Percentiles rank a stretch among this genome's conserved stretches.
phyloP scores from a whole-genome alignment of 768 basidiomycete genomes.

The Hericium rajendrae region DNA sequence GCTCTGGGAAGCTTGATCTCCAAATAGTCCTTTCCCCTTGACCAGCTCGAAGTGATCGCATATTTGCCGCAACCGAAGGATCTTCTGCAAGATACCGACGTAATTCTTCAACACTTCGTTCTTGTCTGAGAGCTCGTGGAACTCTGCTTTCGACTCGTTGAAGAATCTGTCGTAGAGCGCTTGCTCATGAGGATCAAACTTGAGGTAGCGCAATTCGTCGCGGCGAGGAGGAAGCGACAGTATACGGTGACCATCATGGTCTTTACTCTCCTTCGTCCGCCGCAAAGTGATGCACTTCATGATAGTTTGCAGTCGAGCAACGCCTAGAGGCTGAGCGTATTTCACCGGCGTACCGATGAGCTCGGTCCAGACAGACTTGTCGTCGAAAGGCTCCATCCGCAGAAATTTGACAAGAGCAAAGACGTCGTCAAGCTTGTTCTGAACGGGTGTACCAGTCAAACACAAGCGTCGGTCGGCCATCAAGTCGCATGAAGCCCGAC shows the following conservation, averaged over 20 bases:
- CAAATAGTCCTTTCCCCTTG: slow-evolving; percentile 47
- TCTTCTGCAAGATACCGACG: slow-evolving; percentile 94
- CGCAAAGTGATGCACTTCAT: slow-evolving; percentile 96
- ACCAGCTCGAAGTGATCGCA: slow-evolving; percentile 94
- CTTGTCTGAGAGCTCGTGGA: slow-evolving; percentile 75
- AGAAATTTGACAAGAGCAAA: slow-evolving; percentile 96
- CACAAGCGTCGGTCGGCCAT: slow-evolving; percentile 88
- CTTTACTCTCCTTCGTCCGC: slow-evolving; percentile 86
- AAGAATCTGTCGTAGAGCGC: slow-evolving; percentile 85
- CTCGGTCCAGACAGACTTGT: slow-evolving; percentile 89
- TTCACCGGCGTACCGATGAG: slow-evolving; percentile 91
- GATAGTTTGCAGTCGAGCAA: slow-evolving; percentile 89
- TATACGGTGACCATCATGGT: slow-evolving; percentile 73
- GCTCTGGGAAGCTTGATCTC: slow-evolving; percentile 34
- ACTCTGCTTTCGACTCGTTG: slow-evolving; percentile 84
- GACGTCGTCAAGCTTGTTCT: slow-evolving; percentile 98
- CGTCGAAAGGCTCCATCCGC: slow-evolving; percentile 83
- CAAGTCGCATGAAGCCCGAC: slow-evolving; percentile 91
- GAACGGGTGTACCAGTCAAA: slow-evolving; percentile 96
- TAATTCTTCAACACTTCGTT: slow-evolving; percentile 98
- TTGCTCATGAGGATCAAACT: slow-evolving; percentile 76
- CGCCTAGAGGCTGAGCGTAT: slow-evolving; percentile 79
- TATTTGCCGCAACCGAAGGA: slow-evolving; percentile 91
- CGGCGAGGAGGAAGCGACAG: slow-evolving; percentile 84
- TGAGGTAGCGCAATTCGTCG: slow-evolving; percentile 78